Evolutionary conservation across 106 monocot species (phyloP), one percentile per base, ranked within the genome.

Genomic region (Apostasia ramifera): DNA sequence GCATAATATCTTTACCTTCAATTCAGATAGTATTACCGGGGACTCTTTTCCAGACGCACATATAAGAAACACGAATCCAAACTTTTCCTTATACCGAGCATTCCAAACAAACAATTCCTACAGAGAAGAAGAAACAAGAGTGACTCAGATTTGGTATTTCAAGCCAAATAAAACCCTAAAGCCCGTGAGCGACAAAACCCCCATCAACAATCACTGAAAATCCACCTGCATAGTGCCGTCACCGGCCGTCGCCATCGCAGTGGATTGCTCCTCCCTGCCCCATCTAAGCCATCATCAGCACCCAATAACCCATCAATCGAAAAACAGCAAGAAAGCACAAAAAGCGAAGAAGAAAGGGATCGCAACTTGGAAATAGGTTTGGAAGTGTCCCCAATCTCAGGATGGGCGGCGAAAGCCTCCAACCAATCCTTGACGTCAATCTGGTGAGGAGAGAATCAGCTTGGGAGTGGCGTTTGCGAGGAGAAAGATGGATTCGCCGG

Each of bases 31-130:
- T 61, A 94, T 88, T 40, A 91, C 94, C 12, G 77, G 83, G 2
- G 84, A 78, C 44, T 83, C 57, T 64, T 81, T 87, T 68, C 94
- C 91, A 8, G 94, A 88, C 43, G 94, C 94, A 69, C 94, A 94
- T 79, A 94, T 88, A 54, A 94, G 73, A 52, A 94, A 94, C 43
- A 94, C 77, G 70, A 81, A 86, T 59, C 94, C 94, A 68, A 94
- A 94, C 63, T 88, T 94, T 71, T 88, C 83, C 67, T 73, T 85
- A 75, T 94, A 94, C 54, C 73, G 81, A 57, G 74, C 44, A 78
- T 94, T 94, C 88, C 91, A 94, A 40, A 78, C 79, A 10, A 78
- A 12, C 75, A 94, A 47, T 66, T 91, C 91, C 91, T 94, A 63
- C 65, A 67, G 40, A n/a, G 55, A 53, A 69, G 55, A 53, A 69